Base-by-base conservation (phyloP, 108 stramenopile species). In the Stephanodiscus minutulus region DNA sequence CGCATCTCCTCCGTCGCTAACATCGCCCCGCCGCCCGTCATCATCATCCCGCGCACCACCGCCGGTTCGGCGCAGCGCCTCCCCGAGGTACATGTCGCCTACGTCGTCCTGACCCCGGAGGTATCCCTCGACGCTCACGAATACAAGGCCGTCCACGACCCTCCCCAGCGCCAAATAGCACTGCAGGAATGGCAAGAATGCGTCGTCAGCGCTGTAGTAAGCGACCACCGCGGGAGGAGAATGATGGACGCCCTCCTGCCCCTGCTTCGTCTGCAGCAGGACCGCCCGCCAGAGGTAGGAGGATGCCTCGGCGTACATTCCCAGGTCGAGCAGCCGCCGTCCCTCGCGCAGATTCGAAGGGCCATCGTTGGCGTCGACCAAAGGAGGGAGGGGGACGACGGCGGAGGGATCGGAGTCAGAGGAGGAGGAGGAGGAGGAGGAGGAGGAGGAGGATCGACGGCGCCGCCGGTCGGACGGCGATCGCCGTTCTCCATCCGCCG, bases 281-380 rank as follows among this genome's bases (percentile, higher is more conserved):
- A 93, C 87, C 6, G 92, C 88, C 15, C 81, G 70, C 92, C 92
- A 93, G 54, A 86, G 76, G 47, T 77, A 73, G 0, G 75, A 21
- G 2, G 88, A 82, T 2, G 92, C 92, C 20, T 78, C 60, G 27
- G 80, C 81, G 33, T 85, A 93, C 3, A 67, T 43, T 3, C 77
- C 70, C 4, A 73, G 68, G 8, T 74, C 67, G 61, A 84, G 86
- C 27, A 87, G 59, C 20, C 72, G 60, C 13, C 52, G 60, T 12
- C 87, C 90, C 60, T 91, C 70, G n/a, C 28, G 56, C 25, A 87
- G 48, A 20, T 86, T 84, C 25, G 70, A 66, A 7, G 74, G 71
- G 62, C 87, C 81, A 35, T 31, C 49, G 35, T 53, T 53, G 21
- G 25, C 25, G 1, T 53, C 25, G 52, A 53, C 52, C 24, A 9